Conservation (phyloP, 352 stramenopile species). For the Globisporangium yorkense region DNA sequence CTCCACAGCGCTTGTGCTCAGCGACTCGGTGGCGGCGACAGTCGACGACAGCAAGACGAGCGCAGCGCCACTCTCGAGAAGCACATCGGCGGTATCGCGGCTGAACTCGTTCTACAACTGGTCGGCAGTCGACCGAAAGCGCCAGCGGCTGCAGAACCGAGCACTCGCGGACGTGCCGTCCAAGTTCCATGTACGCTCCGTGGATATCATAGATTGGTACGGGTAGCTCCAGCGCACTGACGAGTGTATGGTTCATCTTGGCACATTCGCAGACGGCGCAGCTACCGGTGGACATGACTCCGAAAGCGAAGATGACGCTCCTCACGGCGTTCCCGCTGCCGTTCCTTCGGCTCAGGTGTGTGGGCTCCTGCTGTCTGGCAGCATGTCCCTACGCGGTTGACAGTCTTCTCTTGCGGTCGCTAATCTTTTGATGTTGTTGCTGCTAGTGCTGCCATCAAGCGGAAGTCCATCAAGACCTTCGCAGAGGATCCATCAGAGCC, state of each 20-base stretch:
- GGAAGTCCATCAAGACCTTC: constrained; percentile 28
- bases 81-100: constrained; percentile 2
- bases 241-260: neutral
- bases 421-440: neutral
- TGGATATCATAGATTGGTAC: neutral
- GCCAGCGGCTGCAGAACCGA: constrained; percentile 20
- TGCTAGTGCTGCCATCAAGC: constrained; percentile 28
- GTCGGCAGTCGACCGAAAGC: constrained; percentile 27
- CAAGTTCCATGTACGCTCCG: constrained; percentile 15
- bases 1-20: neutral
- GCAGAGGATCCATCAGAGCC: neutral
- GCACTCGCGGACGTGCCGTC: constrained; percentile 9
- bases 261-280: constrained; percentile 19
- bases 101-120: constrained; percentile 24
- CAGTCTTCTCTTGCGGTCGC: neutral
- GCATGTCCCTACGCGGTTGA: neutral
- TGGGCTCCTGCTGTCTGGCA: neutral
- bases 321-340: constrained; percentile 59
- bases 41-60: neutral
- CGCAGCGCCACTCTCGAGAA: constrained; percentile 13
- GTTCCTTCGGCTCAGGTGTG: constrained; percentile 53
- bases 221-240: neutral
- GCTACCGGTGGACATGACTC: constrained; percentile 53
- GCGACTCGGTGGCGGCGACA: neutral
- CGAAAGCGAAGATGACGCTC: constrained; percentile 52